phyloP scores from a whole-genome alignment of 805 yeast species.

The Spathaspora girioi region DNA sequence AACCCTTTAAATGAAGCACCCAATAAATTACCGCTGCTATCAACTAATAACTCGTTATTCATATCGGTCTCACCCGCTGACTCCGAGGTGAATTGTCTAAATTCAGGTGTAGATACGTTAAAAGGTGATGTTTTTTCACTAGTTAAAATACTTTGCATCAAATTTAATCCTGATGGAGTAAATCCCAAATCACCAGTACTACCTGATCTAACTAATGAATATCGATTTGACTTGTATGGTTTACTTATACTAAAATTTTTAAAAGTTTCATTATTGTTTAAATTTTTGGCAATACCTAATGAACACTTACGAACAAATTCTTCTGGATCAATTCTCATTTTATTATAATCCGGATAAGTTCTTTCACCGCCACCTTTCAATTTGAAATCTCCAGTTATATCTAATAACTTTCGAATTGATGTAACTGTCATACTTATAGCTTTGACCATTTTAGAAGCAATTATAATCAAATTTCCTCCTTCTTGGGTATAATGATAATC shows the following conservation, averaged over 20 bases:
- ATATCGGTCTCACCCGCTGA: conserved; percentile 13
- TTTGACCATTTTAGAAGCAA: conserved; percentile 58
- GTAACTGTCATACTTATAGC: conserved; percentile 47
- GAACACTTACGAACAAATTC: conserved; percentile 62
- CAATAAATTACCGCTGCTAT: conserved; percentile 47
- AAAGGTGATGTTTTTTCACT: conserved; percentile 27
- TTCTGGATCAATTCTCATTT: conserved; percentile 54
- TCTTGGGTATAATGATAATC: conserved; percentile 59
- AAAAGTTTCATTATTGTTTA: conserved; percentile 16
- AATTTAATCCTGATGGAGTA: conserved; percentile 45
- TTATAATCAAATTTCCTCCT: conserved; percentile 61
- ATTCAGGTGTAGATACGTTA: conserved; percentile 32
- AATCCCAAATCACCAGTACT: conserved; percentile 43
- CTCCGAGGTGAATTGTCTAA: conserved; percentile 27
- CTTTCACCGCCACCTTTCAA: conserved; percentile 47
- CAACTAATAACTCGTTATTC: conserved; percentile 49
- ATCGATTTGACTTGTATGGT: conserved; percentile 34
- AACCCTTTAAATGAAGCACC: conserved; percentile 74
- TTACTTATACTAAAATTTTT: conserved; percentile 6
- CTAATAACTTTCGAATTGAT: conserved; percentile 49
- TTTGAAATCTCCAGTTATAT: conserved; percentile 63
- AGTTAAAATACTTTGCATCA: conserved; percentile 32
- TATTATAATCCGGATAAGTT: conserved; percentile 62
- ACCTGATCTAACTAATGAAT: conserved; percentile 50
- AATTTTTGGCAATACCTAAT: conserved; percentile 48